phyloP scores from a whole-genome alignment of 371 early-diverging fungal genomes.

The Actinomucor elegans region DNA sequence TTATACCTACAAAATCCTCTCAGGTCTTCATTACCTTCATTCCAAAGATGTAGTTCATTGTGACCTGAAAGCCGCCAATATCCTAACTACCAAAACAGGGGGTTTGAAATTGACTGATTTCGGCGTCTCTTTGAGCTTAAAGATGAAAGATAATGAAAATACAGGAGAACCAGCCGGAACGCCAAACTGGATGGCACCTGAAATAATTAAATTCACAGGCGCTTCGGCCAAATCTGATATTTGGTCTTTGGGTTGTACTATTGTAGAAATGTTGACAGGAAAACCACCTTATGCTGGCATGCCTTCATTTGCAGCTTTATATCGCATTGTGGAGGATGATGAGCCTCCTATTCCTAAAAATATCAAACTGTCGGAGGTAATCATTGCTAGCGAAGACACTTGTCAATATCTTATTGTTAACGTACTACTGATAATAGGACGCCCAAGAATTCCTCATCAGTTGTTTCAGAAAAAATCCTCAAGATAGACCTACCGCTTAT shows the following conservation, averaged over 20 bases:
- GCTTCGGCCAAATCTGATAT: conserved; percentile 85
- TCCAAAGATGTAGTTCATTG: conserved; percentile 88
- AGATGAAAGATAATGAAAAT: conserved; percentile 63
- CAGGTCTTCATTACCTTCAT: conserved; percentile 91
- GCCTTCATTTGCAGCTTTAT: conserved; percentile 82
- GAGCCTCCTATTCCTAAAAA: conserved; percentile 79
- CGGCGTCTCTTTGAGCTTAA: conserved; percentile 85
- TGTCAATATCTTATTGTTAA: conserved; percentile 32
- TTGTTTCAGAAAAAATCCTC: conserved; percentile 84
- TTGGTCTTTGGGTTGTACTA: conserved; percentile 91
- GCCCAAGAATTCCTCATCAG: conserved; percentile 69
- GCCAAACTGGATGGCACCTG: conserved; percentile 99
- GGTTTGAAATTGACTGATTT: conserved; percentile 94
- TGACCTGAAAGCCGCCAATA: conserved; percentile 96
- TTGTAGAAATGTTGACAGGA: conserved; percentile 87
- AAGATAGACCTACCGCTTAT: conserved; percentile 65
- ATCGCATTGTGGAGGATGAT: conserved; percentile 87
- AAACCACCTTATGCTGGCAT: conserved; percentile 84
- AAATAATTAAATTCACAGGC: conserved; percentile 87
- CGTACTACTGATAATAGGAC: no score
- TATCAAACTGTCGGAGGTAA: conserved; percentile 57
- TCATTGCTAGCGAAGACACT: no score
- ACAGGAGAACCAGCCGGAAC: conserved; percentile 86
- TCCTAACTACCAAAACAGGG: conserved; percentile 91
- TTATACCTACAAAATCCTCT: conserved; percentile 88